Base-by-base conservation (phyloP, 371 early-diverging fungal species). In the Mortierella sp. region DNA sequence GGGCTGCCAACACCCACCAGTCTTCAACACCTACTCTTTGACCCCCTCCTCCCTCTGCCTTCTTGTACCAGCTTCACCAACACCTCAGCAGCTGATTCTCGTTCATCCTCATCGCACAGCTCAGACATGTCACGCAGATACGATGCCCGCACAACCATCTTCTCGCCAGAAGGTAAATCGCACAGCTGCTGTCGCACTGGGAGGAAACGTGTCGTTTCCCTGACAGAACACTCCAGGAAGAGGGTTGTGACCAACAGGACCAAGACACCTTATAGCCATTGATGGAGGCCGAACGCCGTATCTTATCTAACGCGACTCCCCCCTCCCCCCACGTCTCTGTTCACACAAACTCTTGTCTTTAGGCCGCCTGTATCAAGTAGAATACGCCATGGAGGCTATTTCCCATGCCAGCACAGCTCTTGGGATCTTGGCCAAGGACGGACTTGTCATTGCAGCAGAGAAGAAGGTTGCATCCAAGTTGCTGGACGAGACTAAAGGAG, bases 321-420 rank as follows among this genome's bases (percentile, higher is more conserved):
- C 14, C 38, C 55, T 26, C 23, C 23, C 51, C 38, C 31, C 26
- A 21, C 38, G 46, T 23, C 23, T 21, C n/a, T 28, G 14, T 28
- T 31, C 28, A 14, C 27, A 0, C 19, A 47, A 16, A 10, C 30
- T 51, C 14, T 27, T 46, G n/a, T 47, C 6, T 67, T 27, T 82
- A 96, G 99, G 99, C 61, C 94, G 99, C 52, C 87, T 99, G 69
- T 96, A 95, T 85, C 99, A 99, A 84, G 99, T 99, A 66, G 99
- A 99, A 84, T 99, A 99, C 86, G 99, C 99, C 47, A 99, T 99
- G 94, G 99, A 99, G 81, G 98, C 98, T 55, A 98, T 99, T 79
- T 94, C 95, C 12, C 96, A 95, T 71, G 99, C 99, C 42, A 98
- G 99, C 58, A 96, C 97, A 57, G 94, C 94, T 16, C 86, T 99